Conservation (phyloP, 345 rosid genomes). For the Alliaria petiolata region DNA sequence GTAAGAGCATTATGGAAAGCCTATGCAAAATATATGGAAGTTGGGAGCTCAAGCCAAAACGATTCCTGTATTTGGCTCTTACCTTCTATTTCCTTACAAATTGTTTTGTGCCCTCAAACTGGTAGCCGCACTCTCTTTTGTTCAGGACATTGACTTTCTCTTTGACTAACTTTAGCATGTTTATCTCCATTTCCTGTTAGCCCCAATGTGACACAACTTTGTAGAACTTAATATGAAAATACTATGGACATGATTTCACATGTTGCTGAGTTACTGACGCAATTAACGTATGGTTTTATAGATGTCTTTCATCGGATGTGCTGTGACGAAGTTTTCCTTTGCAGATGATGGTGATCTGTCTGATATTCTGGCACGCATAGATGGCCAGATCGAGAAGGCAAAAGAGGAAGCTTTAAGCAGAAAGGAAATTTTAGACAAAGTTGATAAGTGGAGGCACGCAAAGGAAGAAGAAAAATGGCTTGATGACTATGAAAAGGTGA, state of each 20-base stretch:
- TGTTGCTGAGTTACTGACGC: not conserved
- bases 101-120: not conserved
- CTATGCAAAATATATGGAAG: not conserved
- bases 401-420: constrained; percentile 74
- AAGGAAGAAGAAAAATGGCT: constrained; percentile 92
- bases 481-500: constrained; percentile 88
- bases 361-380: constrained; percentile 73
- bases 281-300: not conserved
- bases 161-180: not conserved
- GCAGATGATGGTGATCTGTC: constrained; percentile 62
- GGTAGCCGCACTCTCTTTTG: not conserved
- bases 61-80: not conserved
- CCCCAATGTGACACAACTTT: not conserved
- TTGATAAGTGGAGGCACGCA: constrained; percentile 83
- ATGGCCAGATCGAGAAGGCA: constrained; percentile 74
- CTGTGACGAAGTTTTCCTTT: not conserved
- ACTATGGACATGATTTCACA: not conserved
- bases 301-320: not conserved
- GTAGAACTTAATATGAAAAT: not conserved
- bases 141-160: too few species aligned
- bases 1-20: not conserved
- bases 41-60: not conserved
- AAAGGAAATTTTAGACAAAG: constrained; percentile 80
- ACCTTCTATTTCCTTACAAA: not conserved
- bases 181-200: not conserved